Base-by-base conservation (phyloP, 1,139 yeast genomes). In the Yamadazyma trypodendri region DNA sequence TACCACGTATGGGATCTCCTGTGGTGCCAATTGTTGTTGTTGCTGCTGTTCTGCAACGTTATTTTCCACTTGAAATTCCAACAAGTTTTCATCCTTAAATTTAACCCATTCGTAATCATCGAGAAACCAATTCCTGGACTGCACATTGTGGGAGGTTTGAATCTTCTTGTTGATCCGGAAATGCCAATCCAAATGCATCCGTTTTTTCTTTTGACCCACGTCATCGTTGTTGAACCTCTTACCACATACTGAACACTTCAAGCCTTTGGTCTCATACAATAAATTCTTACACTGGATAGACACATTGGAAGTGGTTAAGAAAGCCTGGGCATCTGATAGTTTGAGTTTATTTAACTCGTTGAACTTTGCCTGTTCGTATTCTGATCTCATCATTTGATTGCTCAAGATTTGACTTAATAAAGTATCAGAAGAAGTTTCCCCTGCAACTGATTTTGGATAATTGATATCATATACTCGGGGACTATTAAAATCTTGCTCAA, bases 101-200 rank as follows among this genome's bases (percentile, higher is more conserved):
- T 74, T 71, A 24, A 78, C 75, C 95, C 96, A 90, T 35, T 81
- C 82, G 28, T 70, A 69, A 49, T 80, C 85, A 46, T 80, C 80
- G 45, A 90, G 61, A 58, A 81, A 90, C 95, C 96, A 89, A 50
- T 82, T 77, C 51, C 97, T 69, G 36, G 87, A 79, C 58, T 87
- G 88, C 24, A 80, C 77, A 35, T 63, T 64, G 11, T 52, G 55
- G 2, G 45, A 36, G 18, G 49, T 41, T 34, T 85, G 77, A 36
- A 85, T 67, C 51, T 86, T 83, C 54, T 85, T 86, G 59, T 88
- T 90, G 38, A 88, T 85, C 54, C 97, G 77, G 67, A 89, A 89
- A 66, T 92, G 98, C 97, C 97, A 92, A 61, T 92, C 98, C 50
- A 88, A 66, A 61, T 92, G 98, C 31, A 68, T 51, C 43, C 84